Evolutionary conservation across 176 grass and related monocot genomes (phyloP), one percentile per base, ranked within the genome.

Genomic region (Leersia perrieri): DNA sequence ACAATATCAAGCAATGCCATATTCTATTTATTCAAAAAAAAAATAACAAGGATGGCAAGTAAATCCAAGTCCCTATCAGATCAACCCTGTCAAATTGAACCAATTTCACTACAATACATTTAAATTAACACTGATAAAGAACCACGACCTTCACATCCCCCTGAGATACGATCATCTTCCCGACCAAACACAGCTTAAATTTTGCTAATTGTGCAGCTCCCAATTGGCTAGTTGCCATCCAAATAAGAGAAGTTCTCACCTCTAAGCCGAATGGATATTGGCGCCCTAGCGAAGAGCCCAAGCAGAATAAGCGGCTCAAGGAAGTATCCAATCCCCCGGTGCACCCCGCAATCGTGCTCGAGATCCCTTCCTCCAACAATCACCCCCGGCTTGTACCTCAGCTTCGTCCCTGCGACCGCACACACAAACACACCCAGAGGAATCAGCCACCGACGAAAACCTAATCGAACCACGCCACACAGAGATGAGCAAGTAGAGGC

Each of bases 271-370:
- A 93, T 77, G 5, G 86, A 88, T 39, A 95, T 63, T 31, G 90
- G 79, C 25, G 82, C 80, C 82, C 83, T 93, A 11, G 84, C 84
- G 63, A 98, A 98, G 5, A 98, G 71, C 10, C 84, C 92, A 5
- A 98, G 86, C 68, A 98, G 60, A 47, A 98, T 74, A 44, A 98
- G 77, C 12, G 90, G 90, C 88, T 98, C 92, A 16, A 98, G 82
- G 63, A 98, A 93, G 77, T 93, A 95, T 5, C 96, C 92, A 22
- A 98, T 91, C 14, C 90, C 91, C 14, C 92, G 83, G 80, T 81
- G 86, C 42, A 93, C 67, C 15, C 92, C 90, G 41, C 96, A 98
- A 49, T 98, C 88, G 39, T 98, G 95, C 49, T 88, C 78, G 14
- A 90, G 74, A 62, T 76, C 63, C 78, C 73, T 95, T 2, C 96